Evolutionary conservation across 768 basidiomycete genomes (phyloP), one percentile per base, ranked within the genome.

Genomic region (Hydnum rufescens): DNA sequence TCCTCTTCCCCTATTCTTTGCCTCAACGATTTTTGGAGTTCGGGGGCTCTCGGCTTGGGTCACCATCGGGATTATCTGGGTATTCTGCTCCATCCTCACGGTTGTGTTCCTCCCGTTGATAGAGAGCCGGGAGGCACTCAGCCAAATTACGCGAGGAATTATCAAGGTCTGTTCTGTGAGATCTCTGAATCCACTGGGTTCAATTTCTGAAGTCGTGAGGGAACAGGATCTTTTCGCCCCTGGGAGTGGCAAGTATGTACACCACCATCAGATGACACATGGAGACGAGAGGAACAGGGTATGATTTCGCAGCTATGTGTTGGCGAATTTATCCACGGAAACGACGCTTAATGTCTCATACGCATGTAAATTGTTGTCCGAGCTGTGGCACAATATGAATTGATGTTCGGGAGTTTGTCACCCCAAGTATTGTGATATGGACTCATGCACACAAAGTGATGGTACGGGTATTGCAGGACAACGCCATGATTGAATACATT

Each of bases 81-180:
- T 80, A 22, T 90, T 92, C 65, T 67, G 71, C 49, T 88, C 85
- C 1, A 69, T 77, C 3, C 71, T 80, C 55, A 68, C 75, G 4
- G 84, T 88, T 42, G 85, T 92, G 19, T 23, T 93, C 13, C 88
- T 87, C 59, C 90, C 90, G 19, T 67, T 93, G 3, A 93, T 72
- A 67, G 90, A 96, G 69, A 86, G 82, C 51, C 69, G 85, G 39
- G 67, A 57, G 3, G 85, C 82, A 0, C 60, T 96, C 44, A 32
- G 13, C 4, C 65, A 74, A 62, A 83, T 92, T 48, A 31, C 56
- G 25, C 63, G 62, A 47, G 84, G 86, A 4, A 65, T 87, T 39
- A 57, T 76, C 57, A 84, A 78, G 73, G 84, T 80, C 36, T 49
- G 64, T 52, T 13, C 8, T 28, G 13, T 28, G 13, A 1, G 25